Percentiles rank a stretch among this genome's conserved stretches.
Evolutionary conservation across 2,329 filamentous ascomycete species (phyloP).

Genomic region (Decorospora gaudefroyi): DNA sequence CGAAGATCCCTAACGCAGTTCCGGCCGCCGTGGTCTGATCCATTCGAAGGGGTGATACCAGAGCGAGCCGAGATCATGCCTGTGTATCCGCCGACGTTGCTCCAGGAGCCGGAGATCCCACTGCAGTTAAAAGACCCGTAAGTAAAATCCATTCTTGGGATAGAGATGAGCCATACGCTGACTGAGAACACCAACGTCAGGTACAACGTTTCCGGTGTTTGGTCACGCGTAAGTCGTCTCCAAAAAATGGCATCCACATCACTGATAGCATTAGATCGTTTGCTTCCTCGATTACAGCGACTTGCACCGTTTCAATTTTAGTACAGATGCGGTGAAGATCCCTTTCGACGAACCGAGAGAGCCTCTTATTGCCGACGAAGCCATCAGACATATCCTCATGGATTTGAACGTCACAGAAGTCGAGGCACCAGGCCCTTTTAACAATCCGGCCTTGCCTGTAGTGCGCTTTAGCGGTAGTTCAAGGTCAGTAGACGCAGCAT

Average conservation of each 20-base stretch:
- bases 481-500: conserved; percentile 64
- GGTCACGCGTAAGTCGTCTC: conserved; percentile 62
- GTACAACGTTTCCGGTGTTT: conserved; percentile 69
- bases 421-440: conserved; percentile 61
- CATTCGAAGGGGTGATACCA: conserved; percentile 36
- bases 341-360: conserved; percentile 50
- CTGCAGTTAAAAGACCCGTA: conserved; percentile 69
- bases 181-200: too few relatives aligned
- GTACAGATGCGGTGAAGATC: conserved; percentile 44
- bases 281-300: conserved; percentile 57
- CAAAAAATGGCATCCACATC: not conserved
- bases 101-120: conserved; percentile 46
- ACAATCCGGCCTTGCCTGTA: conserved; percentile 64
- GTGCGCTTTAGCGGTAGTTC: conserved; percentile 70
- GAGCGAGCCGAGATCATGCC: conserved; percentile 16
- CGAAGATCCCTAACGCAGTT: conserved; percentile 30
- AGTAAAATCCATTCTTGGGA: too few relatives aligned
- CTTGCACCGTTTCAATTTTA: conserved; percentile 73
- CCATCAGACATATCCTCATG: conserved; percentile 71
- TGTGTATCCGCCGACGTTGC: conserved; percentile 19
- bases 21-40: conserved; percentile 36
- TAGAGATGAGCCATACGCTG: too few relatives aligned
- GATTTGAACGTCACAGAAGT: conserved; percentile 65
- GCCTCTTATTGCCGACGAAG: conserved; percentile 67
- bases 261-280: conserved; percentile 46